Percentiles rank a stretch among this genome's conserved stretches.
Evolutionary conservation across 2,329 filamentous ascomycete genomes (phyloP).

Genomic region (Falciphora oryzae): DNA sequence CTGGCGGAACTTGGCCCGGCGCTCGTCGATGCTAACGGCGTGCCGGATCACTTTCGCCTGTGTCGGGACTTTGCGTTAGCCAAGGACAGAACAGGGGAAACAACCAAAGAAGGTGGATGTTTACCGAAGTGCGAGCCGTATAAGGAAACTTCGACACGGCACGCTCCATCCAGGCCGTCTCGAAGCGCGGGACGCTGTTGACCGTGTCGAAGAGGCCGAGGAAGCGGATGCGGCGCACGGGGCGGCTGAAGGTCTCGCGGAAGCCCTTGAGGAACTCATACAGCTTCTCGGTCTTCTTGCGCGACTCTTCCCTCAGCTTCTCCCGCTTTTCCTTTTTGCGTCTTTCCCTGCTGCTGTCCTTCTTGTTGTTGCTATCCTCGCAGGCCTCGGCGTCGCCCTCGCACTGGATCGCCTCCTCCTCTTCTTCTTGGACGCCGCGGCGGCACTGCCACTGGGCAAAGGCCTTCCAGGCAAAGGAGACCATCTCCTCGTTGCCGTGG

Average conservation of each 20-base stretch:
- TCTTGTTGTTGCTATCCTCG: not conserved
- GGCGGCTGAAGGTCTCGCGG: slow-evolving; percentile 72
- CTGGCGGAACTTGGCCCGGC: slow-evolving; percentile 65
- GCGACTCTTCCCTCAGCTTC: slow-evolving; percentile 5
- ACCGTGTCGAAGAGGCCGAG: slow-evolving; percentile 79
- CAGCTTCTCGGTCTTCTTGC: slow-evolving; percentile 51
- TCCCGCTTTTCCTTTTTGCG: not conserved
- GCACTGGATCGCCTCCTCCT: slow-evolving; percentile 19
- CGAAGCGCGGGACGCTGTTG: slow-evolving; percentile 73
- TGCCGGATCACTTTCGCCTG: slow-evolving; percentile 57
- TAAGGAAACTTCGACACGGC: slow-evolving; percentile 62
- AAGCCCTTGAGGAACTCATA: slow-evolving; percentile 74
- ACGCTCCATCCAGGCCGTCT: slow-evolving; percentile 70
- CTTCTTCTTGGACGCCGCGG: slow-evolving; percentile 36
- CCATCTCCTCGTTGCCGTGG: slow-evolving; percentile 81
- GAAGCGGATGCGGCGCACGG: slow-evolving; percentile 67
- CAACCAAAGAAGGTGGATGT: no score
- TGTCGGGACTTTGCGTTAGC: no score
- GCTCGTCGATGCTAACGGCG: slow-evolving; percentile 65
- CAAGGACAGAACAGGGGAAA: no score
- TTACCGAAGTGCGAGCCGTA: slow-evolving; percentile 44
- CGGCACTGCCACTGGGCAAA: slow-evolving; percentile 69
- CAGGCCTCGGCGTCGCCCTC: not conserved
- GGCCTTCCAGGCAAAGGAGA: slow-evolving; percentile 77
- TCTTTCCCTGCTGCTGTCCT: not conserved